These are phyloP conservation scores for Marsdenia floribunda DNA, from an alignment of 257 asterid genomes.

Conservation along the genomic window DNA sequence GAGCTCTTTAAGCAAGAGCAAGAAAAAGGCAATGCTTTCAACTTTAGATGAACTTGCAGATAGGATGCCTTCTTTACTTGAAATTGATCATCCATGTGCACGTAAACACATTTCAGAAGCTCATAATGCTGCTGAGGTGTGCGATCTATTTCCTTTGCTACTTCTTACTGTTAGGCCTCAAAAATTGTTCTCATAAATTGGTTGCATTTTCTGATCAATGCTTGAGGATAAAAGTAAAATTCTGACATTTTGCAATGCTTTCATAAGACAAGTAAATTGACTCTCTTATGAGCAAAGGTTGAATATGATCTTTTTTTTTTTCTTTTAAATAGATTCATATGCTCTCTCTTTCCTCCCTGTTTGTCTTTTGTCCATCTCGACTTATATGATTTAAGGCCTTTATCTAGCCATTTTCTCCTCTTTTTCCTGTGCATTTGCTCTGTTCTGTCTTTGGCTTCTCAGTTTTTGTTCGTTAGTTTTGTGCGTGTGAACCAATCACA, in stretches of 20 bases:
- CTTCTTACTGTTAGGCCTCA: slow-evolving; percentile 6
- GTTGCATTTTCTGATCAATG: background rate
- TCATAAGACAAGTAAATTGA: background rate
- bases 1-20: slow-evolving; percentile 61
- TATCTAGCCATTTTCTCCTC: background rate
- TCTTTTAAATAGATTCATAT: background rate
- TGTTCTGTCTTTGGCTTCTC: background rate
- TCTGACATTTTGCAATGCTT: background rate
- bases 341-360: background rate
- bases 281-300: background rate
- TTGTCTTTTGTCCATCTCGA: background rate
- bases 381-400: background rate
- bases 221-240: background rate
- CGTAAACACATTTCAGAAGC: slow-evolving; percentile 81
- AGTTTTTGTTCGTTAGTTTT: background rate
- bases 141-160: slow-evolving; percentile 10
- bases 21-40: slow-evolving; percentile 67
- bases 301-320: background rate
- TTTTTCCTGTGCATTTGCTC: background rate
- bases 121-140: slow-evolving; percentile 75
- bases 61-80: slow-evolving; percentile 93
- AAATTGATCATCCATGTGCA: slow-evolving; percentile 92
- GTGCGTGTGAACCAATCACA: background rate
- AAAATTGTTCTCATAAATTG: background rate
- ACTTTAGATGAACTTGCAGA: slow-evolving; percentile 78